phyloP scores from a whole-genome alignment of 192 early-diverging fungal species.

The Spizellomyces punctatus region DNA sequence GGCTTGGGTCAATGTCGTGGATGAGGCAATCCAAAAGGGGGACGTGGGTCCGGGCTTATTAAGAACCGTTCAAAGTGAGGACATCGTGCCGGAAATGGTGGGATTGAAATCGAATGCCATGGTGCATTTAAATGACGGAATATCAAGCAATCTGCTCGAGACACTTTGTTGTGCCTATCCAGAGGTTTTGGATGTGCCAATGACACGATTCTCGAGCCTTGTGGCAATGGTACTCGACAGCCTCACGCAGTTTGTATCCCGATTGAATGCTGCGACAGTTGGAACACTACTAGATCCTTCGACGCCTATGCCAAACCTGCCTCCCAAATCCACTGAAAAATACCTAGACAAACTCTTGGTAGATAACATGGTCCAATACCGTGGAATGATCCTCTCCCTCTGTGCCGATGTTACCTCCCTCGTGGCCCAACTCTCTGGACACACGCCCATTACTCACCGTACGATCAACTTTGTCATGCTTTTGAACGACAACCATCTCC shows the following conservation, averaged over 20 bases:
- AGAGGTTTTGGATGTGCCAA: too few relatives aligned
- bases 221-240: background rate
- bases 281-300: background rate
- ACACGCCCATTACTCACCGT: too few relatives aligned
- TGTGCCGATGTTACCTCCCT: background rate
- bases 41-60: background rate
- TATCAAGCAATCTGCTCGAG: background rate
- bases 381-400: background rate
- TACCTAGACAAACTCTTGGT: background rate
- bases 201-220: background rate
- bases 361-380: background rate
- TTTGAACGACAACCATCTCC: too few relatives aligned
- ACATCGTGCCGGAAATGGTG: background rate
- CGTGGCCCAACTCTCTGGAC: too few relatives aligned
- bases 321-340: background rate
- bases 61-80: background rate
- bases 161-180: too few relatives aligned
- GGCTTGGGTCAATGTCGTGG: background rate
- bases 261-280: background rate
- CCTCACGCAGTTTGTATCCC: background rate
- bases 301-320: background rate
- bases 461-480: too few relatives aligned
- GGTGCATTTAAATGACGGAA: background rate
- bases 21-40: conserved; percentile 12
- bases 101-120: background rate